Evolutionary conservation across 345 rosid genomes (phyloP), one percentile per base, ranked within the genome.

Genomic region (Adansonia digitata): DNA sequence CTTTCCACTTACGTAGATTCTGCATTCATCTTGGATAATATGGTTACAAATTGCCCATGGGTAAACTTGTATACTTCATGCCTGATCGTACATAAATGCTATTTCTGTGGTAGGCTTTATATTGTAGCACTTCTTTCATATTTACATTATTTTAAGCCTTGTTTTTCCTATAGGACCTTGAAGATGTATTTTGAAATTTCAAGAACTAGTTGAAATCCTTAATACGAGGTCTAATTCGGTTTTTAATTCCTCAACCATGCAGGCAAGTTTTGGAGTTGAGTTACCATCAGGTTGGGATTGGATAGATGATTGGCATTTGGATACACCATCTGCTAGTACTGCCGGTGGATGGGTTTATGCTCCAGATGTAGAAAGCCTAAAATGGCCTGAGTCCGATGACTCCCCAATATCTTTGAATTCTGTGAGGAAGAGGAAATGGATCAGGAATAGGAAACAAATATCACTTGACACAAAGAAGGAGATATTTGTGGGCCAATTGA

Each of bases 261-360:
- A 86, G 89, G 84, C 39, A 68, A 70, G 70, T 49, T 71, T 78
- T 46, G 75, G 67, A 65, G 74, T 78, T n/a, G 74, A 70, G 61
- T 77, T 85, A 75, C 88, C 89, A 26, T 74, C 81, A 2, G 84
- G 85, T 48, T 85, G 90, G 92, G 86, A 85, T 77, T 86, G 91
- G 92, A 75, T 82, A 15, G 85, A 86, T 51, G 87, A 82, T 78
- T 90, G 91, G 92, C 83, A 76, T 74, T 68, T 90, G 81, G 92
- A 88, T 74, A 85, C 74, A 59, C 77, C 84, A 43, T 79, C 85
- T 34, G 73, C 79, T 39, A 73, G 79, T 31, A 78, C 77, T 71
- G 73, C 87, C 78, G 92, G 80, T 79, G 90, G 94, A 73, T 90
- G 94, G 94, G 85, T 84, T 73, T 86, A 86, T 80, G 88, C 91